phyloP scores from a whole-genome alignment of 1,139 yeast species.

The Zygosaccharomyces pseudobailii region DNA sequence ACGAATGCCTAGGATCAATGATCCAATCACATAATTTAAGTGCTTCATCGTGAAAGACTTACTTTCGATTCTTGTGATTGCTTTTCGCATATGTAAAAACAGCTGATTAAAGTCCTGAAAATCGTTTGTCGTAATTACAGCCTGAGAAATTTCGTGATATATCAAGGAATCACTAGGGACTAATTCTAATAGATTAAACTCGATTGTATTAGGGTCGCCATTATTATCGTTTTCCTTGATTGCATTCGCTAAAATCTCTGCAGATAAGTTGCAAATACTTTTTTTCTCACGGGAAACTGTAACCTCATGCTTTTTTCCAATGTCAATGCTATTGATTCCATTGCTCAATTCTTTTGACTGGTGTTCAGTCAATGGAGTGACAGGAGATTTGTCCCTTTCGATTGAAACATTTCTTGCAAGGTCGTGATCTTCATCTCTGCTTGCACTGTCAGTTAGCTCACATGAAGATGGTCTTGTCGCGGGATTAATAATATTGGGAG shows the following conservation, averaged over 20 bases:
- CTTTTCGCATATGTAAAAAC: constrained; percentile 18
- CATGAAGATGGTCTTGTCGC: constrained; percentile 10
- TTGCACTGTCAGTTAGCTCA: not conserved
- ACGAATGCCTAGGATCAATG: constrained; percentile 15
- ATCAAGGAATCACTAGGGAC: constrained; percentile 15
- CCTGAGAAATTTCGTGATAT: constrained; percentile 17
- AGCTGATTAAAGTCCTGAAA: constrained; percentile 7
- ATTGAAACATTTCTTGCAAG: constrained; percentile 6
- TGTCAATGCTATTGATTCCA: constrained; percentile 14
- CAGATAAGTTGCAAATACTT: constrained; percentile 4
- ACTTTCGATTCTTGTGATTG: constrained; percentile 22
- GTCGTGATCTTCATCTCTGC: constrained; percentile 1
- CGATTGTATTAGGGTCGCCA: not conserved
- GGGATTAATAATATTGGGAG: constrained; percentile 21
- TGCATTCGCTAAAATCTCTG: constrained; percentile 12
- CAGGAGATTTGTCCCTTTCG: constrained; percentile 16
- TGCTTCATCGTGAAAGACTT: constrained; percentile 30
- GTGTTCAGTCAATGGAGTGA: constrained; percentile 13
- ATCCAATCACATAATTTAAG: constrained; percentile 21
- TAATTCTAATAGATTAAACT: constrained; percentile 3
- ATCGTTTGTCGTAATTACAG: constrained; percentile 6
- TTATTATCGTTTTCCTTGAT: constrained; percentile 3
- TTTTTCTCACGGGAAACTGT: not conserved
- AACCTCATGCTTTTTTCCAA: constrained; percentile 3
- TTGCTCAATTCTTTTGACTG: constrained; percentile 14